Conservation (phyloP, 495 filamentous ascomycete genomes). For the Neurospora intermedia region DNA sequence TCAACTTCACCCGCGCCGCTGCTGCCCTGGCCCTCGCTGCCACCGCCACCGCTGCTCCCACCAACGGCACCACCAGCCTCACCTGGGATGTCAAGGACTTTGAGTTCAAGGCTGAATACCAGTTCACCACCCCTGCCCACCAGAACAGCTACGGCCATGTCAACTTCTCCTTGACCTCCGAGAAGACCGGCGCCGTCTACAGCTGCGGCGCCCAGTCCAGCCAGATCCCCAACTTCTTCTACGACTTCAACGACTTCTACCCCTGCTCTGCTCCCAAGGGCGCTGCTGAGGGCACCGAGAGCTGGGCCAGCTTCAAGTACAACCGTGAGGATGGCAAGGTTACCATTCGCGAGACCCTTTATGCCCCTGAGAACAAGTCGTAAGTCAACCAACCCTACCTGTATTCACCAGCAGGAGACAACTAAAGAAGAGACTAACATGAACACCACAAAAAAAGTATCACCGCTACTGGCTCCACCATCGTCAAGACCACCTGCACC, state of each 20-base stretch:
- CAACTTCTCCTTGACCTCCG: slow-evolving; percentile 20
- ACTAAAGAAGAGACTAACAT: neutral
- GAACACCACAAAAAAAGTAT: slow-evolving; percentile 20
- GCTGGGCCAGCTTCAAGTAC: slow-evolving; percentile 25
- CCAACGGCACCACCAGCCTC: neutral
- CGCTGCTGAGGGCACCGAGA: neutral
- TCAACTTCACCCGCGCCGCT: neutral
- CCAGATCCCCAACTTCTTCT: slow-evolving; percentile 27
- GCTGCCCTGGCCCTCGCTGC: neutral
- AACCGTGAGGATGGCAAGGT: neutral
- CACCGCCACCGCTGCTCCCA: neutral
- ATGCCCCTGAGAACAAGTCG: too few species aligned
- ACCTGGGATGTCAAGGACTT: slow-evolving; percentile 3
- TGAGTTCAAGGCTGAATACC: slow-evolving; percentile 5
- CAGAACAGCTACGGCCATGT: slow-evolving; percentile 11
- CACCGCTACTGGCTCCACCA: slow-evolving; percentile 21
- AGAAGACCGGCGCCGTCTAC: slow-evolving; percentile 21
- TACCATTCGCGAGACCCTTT: too few species aligned
- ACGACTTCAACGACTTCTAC: slow-evolving; percentile 19
- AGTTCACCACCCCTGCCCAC: slow-evolving; percentile 6
- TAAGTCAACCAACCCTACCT: too few species aligned
- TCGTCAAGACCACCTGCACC: slow-evolving; percentile 24
- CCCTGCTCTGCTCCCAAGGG: slow-evolving; percentile 13
- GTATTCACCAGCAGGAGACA: too few species aligned
- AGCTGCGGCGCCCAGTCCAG: slow-evolving; percentile 19